Conservation (phyloP, 225 moss, liverwort and hornwort species). For the Sphagnum tenellum region DNA sequence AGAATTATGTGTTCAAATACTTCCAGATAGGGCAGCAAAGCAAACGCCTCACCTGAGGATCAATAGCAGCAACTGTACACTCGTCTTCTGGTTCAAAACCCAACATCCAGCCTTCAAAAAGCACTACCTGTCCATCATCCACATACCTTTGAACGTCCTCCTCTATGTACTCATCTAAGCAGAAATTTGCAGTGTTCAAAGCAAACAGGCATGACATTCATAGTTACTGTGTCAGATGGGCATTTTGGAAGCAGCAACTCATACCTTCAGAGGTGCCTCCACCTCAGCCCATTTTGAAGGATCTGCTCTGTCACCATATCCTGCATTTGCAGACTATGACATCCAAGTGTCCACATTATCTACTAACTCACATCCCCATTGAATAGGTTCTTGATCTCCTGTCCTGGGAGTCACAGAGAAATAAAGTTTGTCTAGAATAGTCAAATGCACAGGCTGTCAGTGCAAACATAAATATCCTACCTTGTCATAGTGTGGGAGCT, state of each 20-base stretch:
- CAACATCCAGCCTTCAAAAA: constrained; percentile 66
- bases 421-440: too few species aligned
- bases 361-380: too few species aligned
- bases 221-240: neutral
- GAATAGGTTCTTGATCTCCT: too few species aligned
- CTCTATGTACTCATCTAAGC: too few species aligned
- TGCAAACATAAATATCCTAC: constrained; percentile 8
- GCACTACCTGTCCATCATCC: constrained; percentile 24
- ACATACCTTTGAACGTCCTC: neutral
- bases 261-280: constrained; percentile 44
- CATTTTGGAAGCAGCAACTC: neutral
- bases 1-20: too few species aligned
- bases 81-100: constrained; percentile 38
- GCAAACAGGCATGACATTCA: neutral
- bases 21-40: neutral
- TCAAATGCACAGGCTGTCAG: too few species aligned
- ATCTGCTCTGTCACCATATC: constrained; percentile 44
- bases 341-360: too few species aligned
- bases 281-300: constrained; percentile 29
- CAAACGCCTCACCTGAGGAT: constrained; percentile 23
- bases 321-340: constrained; percentile 37
- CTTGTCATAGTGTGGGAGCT: constrained; percentile 53
- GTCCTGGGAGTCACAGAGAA: too few species aligned
- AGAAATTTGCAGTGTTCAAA: neutral
- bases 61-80: constrained; percentile 20